A percentile compares a stretch with the other conserved stretches of the same genome.
Conservation (phyloP, 129 eudicot species). For the Helianthus annuus region DNA sequence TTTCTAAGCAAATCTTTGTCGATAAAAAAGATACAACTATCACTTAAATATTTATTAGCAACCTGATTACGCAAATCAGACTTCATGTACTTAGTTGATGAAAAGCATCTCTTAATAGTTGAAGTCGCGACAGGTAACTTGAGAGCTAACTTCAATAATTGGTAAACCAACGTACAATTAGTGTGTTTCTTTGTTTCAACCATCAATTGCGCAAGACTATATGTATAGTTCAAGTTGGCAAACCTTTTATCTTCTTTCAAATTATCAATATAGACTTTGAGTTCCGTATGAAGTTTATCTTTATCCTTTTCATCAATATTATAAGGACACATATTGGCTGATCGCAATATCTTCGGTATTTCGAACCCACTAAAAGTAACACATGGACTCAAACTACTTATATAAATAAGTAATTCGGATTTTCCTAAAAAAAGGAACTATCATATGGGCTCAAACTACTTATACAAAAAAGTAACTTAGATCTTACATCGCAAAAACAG, state of each 20-base stretch:
- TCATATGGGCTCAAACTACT: no score
- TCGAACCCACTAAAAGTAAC: no score
- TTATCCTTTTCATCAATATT: neutral
- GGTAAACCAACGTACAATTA: neutral
- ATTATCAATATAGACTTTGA: neutral
- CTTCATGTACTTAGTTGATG: neutral
- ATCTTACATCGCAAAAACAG: no score
- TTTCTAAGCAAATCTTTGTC: no score
- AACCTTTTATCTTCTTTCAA: neutral
- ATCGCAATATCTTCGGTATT: no score
- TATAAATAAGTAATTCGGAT: no score
- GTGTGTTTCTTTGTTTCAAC: neutral
- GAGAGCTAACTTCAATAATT: neutral
- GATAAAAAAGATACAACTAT: no score
- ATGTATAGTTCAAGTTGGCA: neutral
- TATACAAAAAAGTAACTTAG: no score
- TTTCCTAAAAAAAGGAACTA: no score
- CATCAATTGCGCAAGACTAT: neutral
- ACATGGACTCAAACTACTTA: no score
- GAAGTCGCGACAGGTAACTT: neutral
- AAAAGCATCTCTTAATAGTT: neutral
- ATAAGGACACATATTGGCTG: neutral
- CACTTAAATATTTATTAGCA: neutral
- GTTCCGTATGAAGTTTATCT: neutral
- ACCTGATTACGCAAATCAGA: neutral